These are phyloP conservation scores for Tolypocladium album DNA, from an alignment of 2,329 filamentous ascomycete species.

Conservation along the genomic window DNA sequence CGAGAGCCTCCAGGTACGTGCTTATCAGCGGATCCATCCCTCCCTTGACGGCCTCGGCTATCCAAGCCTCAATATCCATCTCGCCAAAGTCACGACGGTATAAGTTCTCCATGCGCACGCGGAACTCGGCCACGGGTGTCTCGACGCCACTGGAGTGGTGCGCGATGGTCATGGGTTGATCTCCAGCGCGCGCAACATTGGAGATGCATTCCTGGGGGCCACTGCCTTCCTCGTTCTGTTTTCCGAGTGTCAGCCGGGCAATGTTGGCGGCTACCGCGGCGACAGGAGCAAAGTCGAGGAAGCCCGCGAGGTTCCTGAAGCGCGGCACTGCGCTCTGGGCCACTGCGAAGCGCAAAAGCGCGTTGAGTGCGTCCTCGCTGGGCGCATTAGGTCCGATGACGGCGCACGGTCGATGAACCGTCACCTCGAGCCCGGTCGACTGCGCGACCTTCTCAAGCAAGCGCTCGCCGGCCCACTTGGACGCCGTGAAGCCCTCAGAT, in stretches of 20 bases:
- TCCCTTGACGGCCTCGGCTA: background rate
- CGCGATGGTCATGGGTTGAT: background rate
- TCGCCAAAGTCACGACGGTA: background rate
- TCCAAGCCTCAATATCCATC: background rate
- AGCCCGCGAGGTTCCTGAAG: background rate
- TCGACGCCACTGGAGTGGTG: background rate
- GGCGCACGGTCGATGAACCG: constrained; percentile 15
- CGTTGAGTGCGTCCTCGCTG: constrained; percentile 4
- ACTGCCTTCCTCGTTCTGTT: background rate
- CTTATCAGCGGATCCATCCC: background rate
- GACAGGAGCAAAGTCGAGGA: background rate
- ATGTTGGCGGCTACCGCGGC: background rate
- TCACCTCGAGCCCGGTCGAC: constrained; percentile 10
- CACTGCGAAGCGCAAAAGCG: background rate
- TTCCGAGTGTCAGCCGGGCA: background rate
- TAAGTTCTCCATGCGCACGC: background rate
- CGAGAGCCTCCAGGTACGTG: background rate
- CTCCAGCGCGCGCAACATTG: background rate
- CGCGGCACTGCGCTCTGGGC: background rate
- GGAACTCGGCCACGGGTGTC: background rate
- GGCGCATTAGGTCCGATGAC: constrained; percentile 9
- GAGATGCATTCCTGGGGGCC: background rate
- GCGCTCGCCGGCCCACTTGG: constrained; percentile 22
- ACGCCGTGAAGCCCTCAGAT: constrained; percentile 17
- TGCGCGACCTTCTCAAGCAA: constrained; percentile 14